Base-by-base conservation (phyloP, 352 stramenopile genomes). In the Stephanocyclus meneghinianus region DNA sequence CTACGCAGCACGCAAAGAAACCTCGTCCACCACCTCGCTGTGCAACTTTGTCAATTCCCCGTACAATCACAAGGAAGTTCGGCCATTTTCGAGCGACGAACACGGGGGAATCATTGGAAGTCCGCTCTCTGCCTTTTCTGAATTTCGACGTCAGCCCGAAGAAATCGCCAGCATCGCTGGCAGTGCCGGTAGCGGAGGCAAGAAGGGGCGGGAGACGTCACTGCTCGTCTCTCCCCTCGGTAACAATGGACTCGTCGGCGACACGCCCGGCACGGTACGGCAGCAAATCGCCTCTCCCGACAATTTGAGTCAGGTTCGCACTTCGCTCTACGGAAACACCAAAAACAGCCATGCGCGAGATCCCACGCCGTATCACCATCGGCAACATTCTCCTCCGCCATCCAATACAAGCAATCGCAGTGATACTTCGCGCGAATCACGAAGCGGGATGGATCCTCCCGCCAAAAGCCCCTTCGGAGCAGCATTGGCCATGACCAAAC, bases 71-170 rank as follows among this genome's bases (percentile, higher is more conserved):
- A 30, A 32, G 26, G 5, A 60, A 11, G 18, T 37, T 60, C 5
- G 47, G 15, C 29, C 42, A 1, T 67, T 71, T 71, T 53, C 48
- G 2, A 63, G 48, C 2, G 51, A 60, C 18, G 51, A 60, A 26
- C 29, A 50, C 26, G 53, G 21, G 37, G 44, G 26, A 32, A 32
- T 73, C 11, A 67, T 75, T 70, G 67, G 75, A 29, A 82, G 75
- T 71, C 75, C 67, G 16, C 65, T 71, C 0, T 73, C 35, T 53
- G 75, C 75, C n/a, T 82, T 82, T 70, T 75, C 65, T 4, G 66
- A 69, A 10, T 69, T 77, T 15, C 50, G 30, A 32, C 18, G 57
- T 9, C 9, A 21, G 16, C 18, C 30, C 57, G 18, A 45, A 8
- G 21, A n/a, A 13, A 37, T 35, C 16, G 66, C 8, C 16, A 15